phyloP scores from a whole-genome alignment of 805 yeast genomes.

The Debaryomyces tyrocola region DNA sequence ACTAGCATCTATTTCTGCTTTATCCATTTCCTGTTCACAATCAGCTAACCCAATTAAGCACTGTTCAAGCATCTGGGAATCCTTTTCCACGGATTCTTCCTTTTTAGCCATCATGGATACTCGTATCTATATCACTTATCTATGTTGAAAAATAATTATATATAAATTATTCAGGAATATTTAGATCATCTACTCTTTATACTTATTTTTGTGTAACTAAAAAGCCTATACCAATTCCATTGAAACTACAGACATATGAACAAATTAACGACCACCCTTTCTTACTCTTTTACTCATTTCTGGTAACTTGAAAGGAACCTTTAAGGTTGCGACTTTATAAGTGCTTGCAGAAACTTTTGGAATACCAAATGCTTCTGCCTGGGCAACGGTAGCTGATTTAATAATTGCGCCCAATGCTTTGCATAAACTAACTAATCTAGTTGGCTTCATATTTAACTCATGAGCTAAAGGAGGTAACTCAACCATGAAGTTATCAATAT shows the following conservation, averaged over 20 bases:
- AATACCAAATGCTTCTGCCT: constrained; percentile 71
- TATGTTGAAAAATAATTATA: no score
- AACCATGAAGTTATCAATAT: constrained; percentile 70
- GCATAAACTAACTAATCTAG: constrained; percentile 65
- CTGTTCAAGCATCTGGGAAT: constrained; percentile 19
- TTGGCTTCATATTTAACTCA: constrained; percentile 79
- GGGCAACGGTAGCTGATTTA: constrained; percentile 68
- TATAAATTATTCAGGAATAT: background rate
- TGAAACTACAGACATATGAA: background rate
- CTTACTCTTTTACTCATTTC: constrained; percentile 71
- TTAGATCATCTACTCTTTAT: background rate
- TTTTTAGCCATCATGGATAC: background rate
- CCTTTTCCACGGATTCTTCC: background rate
- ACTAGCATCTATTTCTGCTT: constrained; percentile 62
- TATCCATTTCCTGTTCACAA: constrained; percentile 58
- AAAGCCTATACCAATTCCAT: background rate
- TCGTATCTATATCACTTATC: background rate
- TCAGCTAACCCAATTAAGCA: constrained; percentile 48
- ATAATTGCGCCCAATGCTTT: constrained; percentile 81
- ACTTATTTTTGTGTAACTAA: background rate
- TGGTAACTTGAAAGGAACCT: constrained; percentile 88
- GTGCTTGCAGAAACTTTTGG: constrained; percentile 58
- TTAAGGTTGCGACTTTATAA: constrained; percentile 78
- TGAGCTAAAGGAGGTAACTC: constrained; percentile 81
- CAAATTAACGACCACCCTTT: constrained; percentile 14